Base-by-base conservation (phyloP, 306 rosid genomes). In the Pyrus betulifolia region DNA sequence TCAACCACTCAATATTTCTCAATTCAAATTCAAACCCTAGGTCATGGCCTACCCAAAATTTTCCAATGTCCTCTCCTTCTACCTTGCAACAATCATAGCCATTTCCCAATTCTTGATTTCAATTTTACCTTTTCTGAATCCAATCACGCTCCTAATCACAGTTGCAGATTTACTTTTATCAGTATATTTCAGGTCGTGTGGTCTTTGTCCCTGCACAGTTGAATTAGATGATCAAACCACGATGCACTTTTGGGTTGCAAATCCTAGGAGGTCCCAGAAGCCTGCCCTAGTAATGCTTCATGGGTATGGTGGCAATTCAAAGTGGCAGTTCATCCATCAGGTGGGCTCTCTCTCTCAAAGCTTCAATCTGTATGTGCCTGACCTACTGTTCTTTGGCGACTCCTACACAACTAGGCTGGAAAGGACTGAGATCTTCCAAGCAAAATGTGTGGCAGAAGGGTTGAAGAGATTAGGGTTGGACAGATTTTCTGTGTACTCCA, bases 231-330 rank as follows among this genome's bases (percentile, higher is more conserved):
- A 80, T 19, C 80, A 78, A 55, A 87, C 87, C 63, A 80, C 74
- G 35, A 61, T 85, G 81, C 84, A 87, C 11, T 83, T 87, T 45
- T 83, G 84, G 87, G 44, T 52, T 19, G 71, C 89, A 4, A 78
- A 68, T 5, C 77, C 35, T 14, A 58, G 51, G 11, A 66, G 71
- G 12, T 52, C 31, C 1, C 7, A 81, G 19, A 76, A 76, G 65
- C 83, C 86, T 10, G 61, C 51, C 52, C 52, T 83, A 11, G 67
- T 69, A 12, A 69, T 85, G 61, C 62, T 87, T 65, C 91, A 87
- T 61, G 84, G 91, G 18, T 87, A 78, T 40, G 87, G 85, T 14
- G 88, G 85, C 25, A 80, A 79, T 15, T 75, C 85, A 6, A 61
- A 66, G 62, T 87, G 88, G 85, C 87, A 82, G 31, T 85, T 87